Conservation (phyloP, 768 basidiomycete species). For the Amanita muscaria region DNA sequence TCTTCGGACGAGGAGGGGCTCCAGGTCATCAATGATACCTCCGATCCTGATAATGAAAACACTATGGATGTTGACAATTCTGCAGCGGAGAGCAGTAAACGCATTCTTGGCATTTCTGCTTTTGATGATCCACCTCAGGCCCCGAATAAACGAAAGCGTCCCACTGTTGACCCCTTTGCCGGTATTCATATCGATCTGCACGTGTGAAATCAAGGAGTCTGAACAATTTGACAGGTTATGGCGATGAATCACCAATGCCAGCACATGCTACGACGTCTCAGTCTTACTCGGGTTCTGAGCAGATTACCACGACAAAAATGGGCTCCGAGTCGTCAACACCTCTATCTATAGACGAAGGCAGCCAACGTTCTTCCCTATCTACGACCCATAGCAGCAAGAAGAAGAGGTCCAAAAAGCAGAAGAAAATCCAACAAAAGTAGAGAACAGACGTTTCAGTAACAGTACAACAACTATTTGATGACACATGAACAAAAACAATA, state of each 20-base stretch:
- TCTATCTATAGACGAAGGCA: slow-evolving; percentile 1
- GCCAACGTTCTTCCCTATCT: slow-evolving; percentile 9
- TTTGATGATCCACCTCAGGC: slow-evolving; percentile 1
- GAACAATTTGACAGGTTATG: slow-evolving; percentile 22
- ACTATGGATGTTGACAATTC: slow-evolving; percentile 19
- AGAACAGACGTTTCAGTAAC: background rate
- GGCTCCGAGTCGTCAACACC: slow-evolving; percentile 3
- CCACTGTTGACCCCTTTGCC: slow-evolving; percentile 55
- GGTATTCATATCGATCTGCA: slow-evolving; percentile 28
- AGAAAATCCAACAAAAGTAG: slow-evolving; percentile 26
- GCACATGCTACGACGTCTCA: background rate
- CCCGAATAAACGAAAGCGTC: slow-evolving; percentile 39
- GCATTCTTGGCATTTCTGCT: background rate
- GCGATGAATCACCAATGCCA: slow-evolving; percentile 18
- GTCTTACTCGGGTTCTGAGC: background rate
- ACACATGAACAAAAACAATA: background rate
- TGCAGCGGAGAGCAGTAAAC: background rate
- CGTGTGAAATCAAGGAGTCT: background rate
- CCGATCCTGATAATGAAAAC: slow-evolving; percentile 10
- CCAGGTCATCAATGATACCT: slow-evolving; percentile 31
- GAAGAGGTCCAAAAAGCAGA: slow-evolving; percentile 24
- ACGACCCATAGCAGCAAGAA: slow-evolving; percentile 11
- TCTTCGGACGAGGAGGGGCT: slow-evolving; percentile 29
- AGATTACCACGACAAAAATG: slow-evolving; percentile 11
- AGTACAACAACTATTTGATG: slow-evolving; percentile 5